Evolutionary conservation across 1,284 basidiomycete genomes (phyloP).

Genomic region (Puccinia hordei): DNA sequence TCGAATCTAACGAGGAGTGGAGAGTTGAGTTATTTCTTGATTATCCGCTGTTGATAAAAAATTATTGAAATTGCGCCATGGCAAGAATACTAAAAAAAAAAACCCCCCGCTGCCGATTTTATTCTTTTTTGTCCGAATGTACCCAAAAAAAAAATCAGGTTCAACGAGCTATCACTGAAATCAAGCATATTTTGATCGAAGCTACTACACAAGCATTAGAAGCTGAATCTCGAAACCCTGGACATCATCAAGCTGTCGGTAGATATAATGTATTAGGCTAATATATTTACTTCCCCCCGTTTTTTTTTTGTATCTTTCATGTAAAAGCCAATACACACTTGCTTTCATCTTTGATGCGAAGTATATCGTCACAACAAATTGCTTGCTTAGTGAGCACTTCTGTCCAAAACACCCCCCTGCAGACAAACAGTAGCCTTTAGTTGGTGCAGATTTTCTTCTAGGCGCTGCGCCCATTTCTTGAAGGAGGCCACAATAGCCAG

Average conservation of each 20-base stretch:
- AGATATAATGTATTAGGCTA: slow-evolving; percentile 50
- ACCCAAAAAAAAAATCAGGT: slow-evolving; percentile 64
- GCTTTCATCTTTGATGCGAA: not conserved
- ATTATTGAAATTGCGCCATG: not conserved
- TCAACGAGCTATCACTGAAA: slow-evolving; percentile 92
- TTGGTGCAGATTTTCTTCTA: too few relatives aligned
- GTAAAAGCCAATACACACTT: not conserved
- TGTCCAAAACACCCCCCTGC: too few relatives aligned
- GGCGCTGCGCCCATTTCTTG: too few relatives aligned
- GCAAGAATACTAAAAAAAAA: not conserved
- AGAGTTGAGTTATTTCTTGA: slow-evolving; percentile 65
- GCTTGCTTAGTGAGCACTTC: not conserved
- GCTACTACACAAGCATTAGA: slow-evolving; percentile 89
- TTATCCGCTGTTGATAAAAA: not conserved
- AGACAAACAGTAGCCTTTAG: too few relatives aligned
- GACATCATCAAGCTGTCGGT: slow-evolving; percentile 36
- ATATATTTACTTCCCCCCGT: not conserved
- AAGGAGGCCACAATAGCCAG: too few relatives aligned
- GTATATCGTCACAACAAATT: too few relatives aligned
- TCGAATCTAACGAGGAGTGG: slow-evolving; percentile 96
- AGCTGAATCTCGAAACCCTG: slow-evolving; percentile 62
- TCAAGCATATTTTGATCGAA: slow-evolving; percentile 91
- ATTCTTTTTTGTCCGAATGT: not conserved
- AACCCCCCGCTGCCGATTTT: not conserved
- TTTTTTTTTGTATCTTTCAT: slow-evolving; percentile 4